A percentile compares a stretch with the other conserved stretches of the same genome.
Evolutionary conservation across 768 basidiomycete genomes (phyloP).

Genomic region (Sutorius australiensis): DNA sequence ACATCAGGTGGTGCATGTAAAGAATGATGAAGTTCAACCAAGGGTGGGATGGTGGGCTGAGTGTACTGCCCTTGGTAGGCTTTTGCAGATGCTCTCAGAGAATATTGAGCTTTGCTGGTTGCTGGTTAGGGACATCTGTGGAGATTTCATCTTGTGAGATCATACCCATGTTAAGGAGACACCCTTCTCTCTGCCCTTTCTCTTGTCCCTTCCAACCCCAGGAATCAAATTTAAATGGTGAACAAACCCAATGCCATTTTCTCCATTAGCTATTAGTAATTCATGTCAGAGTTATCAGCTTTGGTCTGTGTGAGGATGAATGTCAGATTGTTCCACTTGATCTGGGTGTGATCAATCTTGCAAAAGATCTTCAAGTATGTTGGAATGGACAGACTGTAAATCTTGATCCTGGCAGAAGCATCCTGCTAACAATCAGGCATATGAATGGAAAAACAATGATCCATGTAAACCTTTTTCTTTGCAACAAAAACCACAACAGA

Average conservation of each 20-base stretch:
- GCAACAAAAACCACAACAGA: conserved; percentile 86
- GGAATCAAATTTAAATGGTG: too few relatives aligned
- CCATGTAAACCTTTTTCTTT: conserved; percentile 78
- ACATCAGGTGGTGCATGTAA: conserved; percentile 66
- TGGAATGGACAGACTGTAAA: conserved; percentile 74
- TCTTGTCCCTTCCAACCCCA: too few relatives aligned
- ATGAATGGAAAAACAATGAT: not conserved
- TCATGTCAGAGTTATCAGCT: conserved; percentile 95
- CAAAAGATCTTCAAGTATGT: conserved; percentile 90
- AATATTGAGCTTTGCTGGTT: conserved; percentile 95
- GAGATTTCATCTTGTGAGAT: not conserved
- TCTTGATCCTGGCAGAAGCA: conserved; percentile 81
- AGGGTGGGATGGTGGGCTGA: conserved; percentile 84
- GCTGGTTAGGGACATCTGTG: conserved; percentile 90
- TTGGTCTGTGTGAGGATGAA: conserved; percentile 92
- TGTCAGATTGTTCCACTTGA: conserved; percentile 95
- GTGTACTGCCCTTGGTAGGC: conserved; percentile 68
- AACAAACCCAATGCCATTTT: too few relatives aligned
- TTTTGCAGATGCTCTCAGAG: conserved; percentile 68
- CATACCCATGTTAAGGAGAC: too few relatives aligned
- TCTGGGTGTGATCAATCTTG: conserved; percentile 88
- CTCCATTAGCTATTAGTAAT: too few relatives aligned
- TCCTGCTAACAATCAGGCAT: conserved; percentile 45
- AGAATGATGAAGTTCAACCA: conserved; percentile 60
- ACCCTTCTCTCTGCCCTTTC: too few relatives aligned